These are phyloP conservation scores for Cytospora chrysosperma DNA, from an alignment of 2,329 filamentous ascomycete species.

Conservation along the genomic window DNA sequence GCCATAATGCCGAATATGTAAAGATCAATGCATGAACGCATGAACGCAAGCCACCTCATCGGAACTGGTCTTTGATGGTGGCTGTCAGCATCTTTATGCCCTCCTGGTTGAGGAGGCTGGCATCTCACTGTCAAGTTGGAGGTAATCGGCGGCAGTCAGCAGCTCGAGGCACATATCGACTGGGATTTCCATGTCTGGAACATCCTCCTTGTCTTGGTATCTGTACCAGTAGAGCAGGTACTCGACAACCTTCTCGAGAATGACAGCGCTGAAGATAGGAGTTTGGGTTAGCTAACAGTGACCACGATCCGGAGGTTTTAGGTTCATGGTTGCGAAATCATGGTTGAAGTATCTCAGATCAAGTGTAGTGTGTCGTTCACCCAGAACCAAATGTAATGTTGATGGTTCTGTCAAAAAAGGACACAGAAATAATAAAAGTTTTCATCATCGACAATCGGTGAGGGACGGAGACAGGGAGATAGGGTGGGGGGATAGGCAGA, in stretches of 20 bases:
- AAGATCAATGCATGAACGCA: background rate
- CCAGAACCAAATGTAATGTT: constrained; percentile 42
- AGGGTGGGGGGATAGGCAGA: no score
- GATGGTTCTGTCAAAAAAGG: constrained; percentile 47
- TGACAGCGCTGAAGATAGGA: constrained; percentile 54
- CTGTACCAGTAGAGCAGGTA: constrained; percentile 83
- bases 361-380: constrained; percentile 61
- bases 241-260: constrained; percentile 78
- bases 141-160: constrained; percentile 73
- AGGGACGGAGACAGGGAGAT: background rate
- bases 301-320: background rate
- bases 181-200: constrained; percentile 78
- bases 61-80: constrained; percentile 9
- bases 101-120: constrained; percentile 23
- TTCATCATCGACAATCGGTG: constrained; percentile 38
- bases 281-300: constrained; percentile 27
- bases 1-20: constrained; percentile 4
- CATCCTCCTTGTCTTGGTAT: constrained; percentile 66
- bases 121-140: constrained; percentile 62
- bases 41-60: background rate
- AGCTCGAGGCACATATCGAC: constrained; percentile 76
- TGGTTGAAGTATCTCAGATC: constrained; percentile 48
- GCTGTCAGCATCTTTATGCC: constrained; percentile 10
- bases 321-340: background rate
- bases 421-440: constrained; percentile 41